Evolutionary conservation across 2,329 filamentous ascomycete genomes (phyloP).

Genomic region (Microdochium trichocladiopsis): DNA sequence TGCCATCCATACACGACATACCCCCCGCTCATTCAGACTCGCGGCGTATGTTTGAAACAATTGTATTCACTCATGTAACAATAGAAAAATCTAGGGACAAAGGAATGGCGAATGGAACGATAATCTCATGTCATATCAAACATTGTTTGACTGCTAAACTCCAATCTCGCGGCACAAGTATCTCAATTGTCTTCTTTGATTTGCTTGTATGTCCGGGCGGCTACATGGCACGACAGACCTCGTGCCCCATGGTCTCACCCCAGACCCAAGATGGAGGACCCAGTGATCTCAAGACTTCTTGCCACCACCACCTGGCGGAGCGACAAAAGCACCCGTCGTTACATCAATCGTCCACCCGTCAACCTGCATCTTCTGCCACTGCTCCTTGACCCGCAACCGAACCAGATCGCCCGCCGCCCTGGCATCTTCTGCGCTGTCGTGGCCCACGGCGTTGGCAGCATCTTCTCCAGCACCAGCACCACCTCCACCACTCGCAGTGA

Average conservation of each 20-base stretch:
- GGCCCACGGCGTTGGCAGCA: constrained; percentile 47
- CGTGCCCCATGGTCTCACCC: too few relatives aligned
- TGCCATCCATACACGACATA: background rate
- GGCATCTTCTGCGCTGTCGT: constrained; percentile 91
- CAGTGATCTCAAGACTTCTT: constrained; percentile 10
- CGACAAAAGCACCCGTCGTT: constrained; percentile 11
- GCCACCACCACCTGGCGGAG: constrained; percentile 10
- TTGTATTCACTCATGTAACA: background rate
- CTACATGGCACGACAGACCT: too few relatives aligned
- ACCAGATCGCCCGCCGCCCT: constrained; percentile 84
- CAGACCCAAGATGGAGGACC: too few relatives aligned
- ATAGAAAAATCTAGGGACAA: background rate
- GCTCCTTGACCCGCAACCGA: constrained; percentile 58
- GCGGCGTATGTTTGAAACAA: constrained; percentile 3
- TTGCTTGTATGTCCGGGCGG: too few relatives aligned
- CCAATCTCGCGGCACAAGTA: too few relatives aligned
- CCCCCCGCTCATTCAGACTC: background rate
- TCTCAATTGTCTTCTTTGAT: too few relatives aligned
- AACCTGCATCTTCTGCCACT: constrained; percentile 61
- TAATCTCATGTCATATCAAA: background rate
- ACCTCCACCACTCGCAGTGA: constrained; percentile 19
- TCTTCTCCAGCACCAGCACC: constrained; percentile 24
- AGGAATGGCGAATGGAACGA: background rate
- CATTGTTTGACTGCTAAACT: too few relatives aligned
- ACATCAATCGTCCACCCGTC: constrained; percentile 60